Conservation (phyloP, 192 early-diverging fungal species). For the Helicostylum pulchrum region DNA sequence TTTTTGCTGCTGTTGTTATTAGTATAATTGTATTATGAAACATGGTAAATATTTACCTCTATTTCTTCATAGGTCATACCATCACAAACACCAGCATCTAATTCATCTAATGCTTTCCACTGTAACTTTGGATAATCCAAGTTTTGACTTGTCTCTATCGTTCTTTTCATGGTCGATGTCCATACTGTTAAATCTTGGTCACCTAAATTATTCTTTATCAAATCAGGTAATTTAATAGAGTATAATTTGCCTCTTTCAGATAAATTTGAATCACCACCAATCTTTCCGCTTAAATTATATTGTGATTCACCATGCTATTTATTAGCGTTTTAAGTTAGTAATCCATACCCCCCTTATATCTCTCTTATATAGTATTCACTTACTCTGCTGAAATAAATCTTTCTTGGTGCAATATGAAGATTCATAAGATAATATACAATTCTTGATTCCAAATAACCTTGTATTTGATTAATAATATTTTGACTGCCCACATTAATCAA, state of each 20-base stretch:
- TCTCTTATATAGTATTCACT: conserved; percentile 11
- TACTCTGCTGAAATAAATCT: conserved; percentile 84
- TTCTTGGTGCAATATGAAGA: conserved; percentile 90
- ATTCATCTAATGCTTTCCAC: conserved; percentile 97
- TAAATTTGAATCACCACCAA: conserved; percentile 93
- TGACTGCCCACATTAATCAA: conserved; percentile 89
- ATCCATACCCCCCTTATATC: background rate
- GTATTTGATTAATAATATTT: conserved; percentile 91
- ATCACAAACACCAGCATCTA: conserved; percentile 97
- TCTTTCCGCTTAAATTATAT: conserved; percentile 86
- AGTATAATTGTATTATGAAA: background rate
- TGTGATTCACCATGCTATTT: conserved; percentile 84
- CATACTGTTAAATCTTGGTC: conserved; percentile 81
- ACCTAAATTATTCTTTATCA: conserved; percentile 75
- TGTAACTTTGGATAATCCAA: conserved; percentile 85
- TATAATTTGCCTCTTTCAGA: conserved; percentile 85
- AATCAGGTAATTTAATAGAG: conserved; percentile 74
- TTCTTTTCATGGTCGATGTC: conserved; percentile 94
- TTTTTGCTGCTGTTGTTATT: conserved; percentile 41
- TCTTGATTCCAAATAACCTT: conserved; percentile 91
- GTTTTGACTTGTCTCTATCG: conserved; percentile 80
- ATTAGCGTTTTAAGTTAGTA: conserved; percentile 11
- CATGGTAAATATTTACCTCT: conserved; percentile 45
- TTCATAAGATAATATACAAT: conserved; percentile 99
- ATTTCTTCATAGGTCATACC: conserved; percentile 99